Evolutionary conservation across 2,329 filamentous ascomycete species (phyloP).

Genomic region (Paecilomyces sp.): DNA sequence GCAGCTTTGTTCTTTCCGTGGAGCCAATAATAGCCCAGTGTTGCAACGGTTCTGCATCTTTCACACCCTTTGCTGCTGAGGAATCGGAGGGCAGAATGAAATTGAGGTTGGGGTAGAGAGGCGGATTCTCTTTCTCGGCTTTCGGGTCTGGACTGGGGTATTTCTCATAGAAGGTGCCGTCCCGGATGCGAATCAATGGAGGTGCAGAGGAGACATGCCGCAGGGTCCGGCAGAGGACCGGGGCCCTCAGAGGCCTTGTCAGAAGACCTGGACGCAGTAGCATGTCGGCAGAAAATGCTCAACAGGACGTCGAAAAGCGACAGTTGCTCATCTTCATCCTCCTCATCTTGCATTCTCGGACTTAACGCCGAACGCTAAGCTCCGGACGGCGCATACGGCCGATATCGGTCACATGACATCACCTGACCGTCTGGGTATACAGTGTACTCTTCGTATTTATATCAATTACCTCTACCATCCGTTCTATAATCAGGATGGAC

Average conservation of each 20-base stretch:
- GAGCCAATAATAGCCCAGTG: conserved; percentile 77
- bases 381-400: not conserved
- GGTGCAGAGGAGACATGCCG: conserved; percentile 14
- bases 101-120: conserved; percentile 64
- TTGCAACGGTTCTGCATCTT: not conserved
- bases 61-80: conserved; percentile 4
- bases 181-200: conserved; percentile 64
- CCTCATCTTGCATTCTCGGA: not conserved
- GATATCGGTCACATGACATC: not conserved
- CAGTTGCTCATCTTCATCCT: not conserved
- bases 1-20: conserved; percentile 72
- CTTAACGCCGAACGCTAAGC: not conserved
- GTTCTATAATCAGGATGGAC: too few species aligned
- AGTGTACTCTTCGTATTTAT: too few species aligned
- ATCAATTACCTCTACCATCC: too few species aligned
- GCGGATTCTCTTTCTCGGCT: conserved; percentile 52
- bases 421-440: not conserved
- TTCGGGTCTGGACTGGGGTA: conserved; percentile 59
- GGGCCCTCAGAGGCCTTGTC: conserved; percentile 8
- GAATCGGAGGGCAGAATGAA: conserved; percentile 59
- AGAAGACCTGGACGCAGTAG: conserved; percentile 19
- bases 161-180: conserved; percentile 76
- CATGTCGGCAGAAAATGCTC: conserved; percentile 13
- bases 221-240: conserved; percentile 3
- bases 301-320: not conserved